phyloP scores from a whole-genome alignment of 331 rosid species.

The Phaseolus coccineus region DNA sequence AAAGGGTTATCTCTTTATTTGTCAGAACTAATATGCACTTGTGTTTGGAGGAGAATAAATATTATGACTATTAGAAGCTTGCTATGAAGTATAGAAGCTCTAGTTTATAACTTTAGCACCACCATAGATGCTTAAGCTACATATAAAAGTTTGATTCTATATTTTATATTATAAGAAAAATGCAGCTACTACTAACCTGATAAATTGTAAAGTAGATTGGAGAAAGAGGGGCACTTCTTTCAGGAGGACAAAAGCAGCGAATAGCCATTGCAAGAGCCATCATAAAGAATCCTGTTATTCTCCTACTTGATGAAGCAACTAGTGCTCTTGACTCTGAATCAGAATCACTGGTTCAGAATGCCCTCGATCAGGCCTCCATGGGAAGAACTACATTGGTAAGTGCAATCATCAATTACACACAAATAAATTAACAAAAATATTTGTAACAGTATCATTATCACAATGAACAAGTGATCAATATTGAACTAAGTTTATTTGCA shows the following conservation, averaged over 20 bases:
- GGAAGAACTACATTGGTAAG: constrained; percentile 94
- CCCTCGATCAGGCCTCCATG: constrained; percentile 95
- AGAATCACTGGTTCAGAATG: constrained; percentile 85
- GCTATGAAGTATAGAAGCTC: not conserved
- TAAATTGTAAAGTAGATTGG: constrained; percentile 66
- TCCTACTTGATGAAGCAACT: constrained; percentile 96
- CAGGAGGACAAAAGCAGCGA: constrained; percentile 96
- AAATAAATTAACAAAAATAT: not conserved
- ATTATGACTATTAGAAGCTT: not conserved
- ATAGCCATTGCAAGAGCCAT: constrained; percentile 95
- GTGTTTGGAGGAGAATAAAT: not conserved
- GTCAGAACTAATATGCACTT: not conserved
- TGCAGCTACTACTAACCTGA: constrained; percentile 9
- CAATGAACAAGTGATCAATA: not conserved
- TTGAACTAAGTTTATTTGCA: not conserved
- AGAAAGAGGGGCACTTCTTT: constrained; percentile 86
- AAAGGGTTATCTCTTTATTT: not conserved
- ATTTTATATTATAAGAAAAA: not conserved
- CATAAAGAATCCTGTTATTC: constrained; percentile 86
- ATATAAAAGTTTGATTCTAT: not conserved
- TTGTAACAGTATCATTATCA: not conserved
- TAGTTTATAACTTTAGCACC: not conserved
- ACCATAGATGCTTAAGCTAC: not conserved
- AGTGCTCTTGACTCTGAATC: constrained; percentile 98
- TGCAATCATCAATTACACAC: constrained; percentile 19